Evolutionary conservation across 2,329 filamentous ascomycete species (phyloP).

Genomic region (Scytalidium lignicola): DNA sequence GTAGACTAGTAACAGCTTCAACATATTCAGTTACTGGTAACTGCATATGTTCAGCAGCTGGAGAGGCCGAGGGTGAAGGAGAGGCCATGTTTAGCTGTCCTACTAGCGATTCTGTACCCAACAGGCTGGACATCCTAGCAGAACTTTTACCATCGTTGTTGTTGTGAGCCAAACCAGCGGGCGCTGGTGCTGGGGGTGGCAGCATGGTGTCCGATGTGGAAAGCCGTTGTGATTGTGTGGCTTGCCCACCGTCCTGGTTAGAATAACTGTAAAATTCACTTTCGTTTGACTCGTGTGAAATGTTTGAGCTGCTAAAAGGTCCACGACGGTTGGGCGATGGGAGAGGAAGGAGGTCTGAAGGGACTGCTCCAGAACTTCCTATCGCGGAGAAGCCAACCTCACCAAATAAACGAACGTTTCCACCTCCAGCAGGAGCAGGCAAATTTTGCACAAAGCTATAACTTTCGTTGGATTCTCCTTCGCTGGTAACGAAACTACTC

Average conservation of each 20-base stretch:
- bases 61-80: slow-evolving; percentile 18
- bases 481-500: slow-evolving; percentile 21
- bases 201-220: slow-evolving; percentile 8
- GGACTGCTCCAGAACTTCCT: slow-evolving; percentile 26
- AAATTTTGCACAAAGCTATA: slow-evolving; percentile 11
- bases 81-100: slow-evolving; percentile 28
- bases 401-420: slow-evolving; percentile 24
- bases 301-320: neutral
- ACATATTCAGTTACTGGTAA: slow-evolving; percentile 6
- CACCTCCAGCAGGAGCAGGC: slow-evolving; percentile 1
- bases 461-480: slow-evolving; percentile 10
- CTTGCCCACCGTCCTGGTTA: neutral
- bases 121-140: slow-evolving; percentile 22
- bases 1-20: slow-evolving; percentile 19
- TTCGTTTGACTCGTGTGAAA: neutral
- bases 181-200: slow-evolving; percentile 8
- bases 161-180: neutral
- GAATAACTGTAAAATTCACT: neutral
- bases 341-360: slow-evolving; percentile 21
- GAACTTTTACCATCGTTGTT: slow-evolving; percentile 8
- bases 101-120: slow-evolving; percentile 28
- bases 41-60: slow-evolving; percentile 5
- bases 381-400: slow-evolving; percentile 24
- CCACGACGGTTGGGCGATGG: neutral
- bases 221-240: neutral